Base-by-base conservation (phyloP, 2,329 filamentous ascomycete genomes). In the Arthrobotrys sinensis region DNA sequence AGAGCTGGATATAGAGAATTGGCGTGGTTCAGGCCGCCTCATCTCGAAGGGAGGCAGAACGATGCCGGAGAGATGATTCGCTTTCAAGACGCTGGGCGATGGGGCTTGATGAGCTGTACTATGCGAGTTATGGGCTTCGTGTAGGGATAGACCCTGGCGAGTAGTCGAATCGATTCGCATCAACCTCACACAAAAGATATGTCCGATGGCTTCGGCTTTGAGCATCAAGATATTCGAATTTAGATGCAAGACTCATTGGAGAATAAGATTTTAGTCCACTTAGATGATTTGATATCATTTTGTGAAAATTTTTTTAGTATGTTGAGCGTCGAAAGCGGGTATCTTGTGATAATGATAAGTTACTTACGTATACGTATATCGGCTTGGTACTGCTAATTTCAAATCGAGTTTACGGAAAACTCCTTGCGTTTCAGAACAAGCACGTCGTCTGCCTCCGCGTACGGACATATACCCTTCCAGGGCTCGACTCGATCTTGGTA, bases 61-160 rank as follows among this genome's bases (percentile, higher is more conserved):
- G 72, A 57, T 70, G 72, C 65, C 53, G 55, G 24, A 28, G 19
- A 66, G 32, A 40, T 71, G 73, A 77, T 77, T 77, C 66, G 73
- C 50, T 28, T 70, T 46, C 14, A 40, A 40, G 34, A 45, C 40
- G 60, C 60, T 64, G 73, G 73, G 60, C 73, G 50, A 71, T 66
- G 66, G 73, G 66, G 73, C 73, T 77, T 71, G 73, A 66, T 77
- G 73, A 77, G 73, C 73, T 77, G 73, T 77, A 66, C 73, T 60
- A 64, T 77, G 73, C 73, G 66, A 60, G 60, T 53, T 65, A 46
- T 65, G 48, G 34, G 66, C 28, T 38, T 53, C 40, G 40, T 68
- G 73, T 77, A 77, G 66, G 73, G 73, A 71, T 77, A 53, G 66
- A 66, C 73, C 72, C 66, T 71, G 53, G 28, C 32, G 66, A 55